Conservation (phyloP, 2,329 filamentous ascomycete genomes). For the Fusarium sp. region DNA sequence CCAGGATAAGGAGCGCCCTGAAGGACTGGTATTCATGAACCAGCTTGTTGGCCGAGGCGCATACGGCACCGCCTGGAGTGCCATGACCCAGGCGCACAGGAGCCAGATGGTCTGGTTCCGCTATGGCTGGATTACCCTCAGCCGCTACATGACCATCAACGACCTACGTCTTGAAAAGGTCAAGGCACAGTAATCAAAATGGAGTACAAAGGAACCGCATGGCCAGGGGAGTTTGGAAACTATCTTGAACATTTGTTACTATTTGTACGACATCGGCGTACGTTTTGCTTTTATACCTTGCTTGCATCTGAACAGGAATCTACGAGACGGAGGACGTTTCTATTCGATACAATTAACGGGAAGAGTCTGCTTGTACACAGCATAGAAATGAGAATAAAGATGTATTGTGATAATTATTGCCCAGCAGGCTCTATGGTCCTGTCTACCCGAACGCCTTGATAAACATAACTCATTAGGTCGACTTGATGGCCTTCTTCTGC, state of each 20-base stretch:
- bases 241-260: slow-evolving; percentile 15
- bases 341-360: background rate
- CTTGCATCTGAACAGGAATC: slow-evolving; percentile 5
- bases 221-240: slow-evolving; percentile 23
- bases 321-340: background rate
- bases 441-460: slow-evolving; percentile 11
- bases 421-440: background rate
- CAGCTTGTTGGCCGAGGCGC: slow-evolving; percentile 69
- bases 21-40: slow-evolving; percentile 77
- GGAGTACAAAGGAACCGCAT: slow-evolving; percentile 22
- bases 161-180: slow-evolving; percentile 73
- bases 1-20: slow-evolving; percentile 57
- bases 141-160: slow-evolving; percentile 96
- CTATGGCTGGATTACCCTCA: slow-evolving; percentile 92
- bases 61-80: slow-evolving; percentile 74
- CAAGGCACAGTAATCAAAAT: slow-evolving; percentile 23
- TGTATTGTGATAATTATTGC: slow-evolving; percentile 4
- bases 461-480: slow-evolving; percentile 29
- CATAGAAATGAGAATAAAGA: background rate
- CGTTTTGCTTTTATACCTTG: slow-evolving; percentile 13
- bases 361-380: background rate
- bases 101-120: slow-evolving; percentile 99
- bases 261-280: slow-evolving; percentile 15
- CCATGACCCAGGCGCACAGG: slow-evolving; percentile 90
- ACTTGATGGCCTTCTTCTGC: slow-evolving; percentile 38